Percentiles rank a stretch among this genome's conserved stretches.
Conservation (phyloP, 345 rosid genomes). For the Cardamine occulta region DNA sequence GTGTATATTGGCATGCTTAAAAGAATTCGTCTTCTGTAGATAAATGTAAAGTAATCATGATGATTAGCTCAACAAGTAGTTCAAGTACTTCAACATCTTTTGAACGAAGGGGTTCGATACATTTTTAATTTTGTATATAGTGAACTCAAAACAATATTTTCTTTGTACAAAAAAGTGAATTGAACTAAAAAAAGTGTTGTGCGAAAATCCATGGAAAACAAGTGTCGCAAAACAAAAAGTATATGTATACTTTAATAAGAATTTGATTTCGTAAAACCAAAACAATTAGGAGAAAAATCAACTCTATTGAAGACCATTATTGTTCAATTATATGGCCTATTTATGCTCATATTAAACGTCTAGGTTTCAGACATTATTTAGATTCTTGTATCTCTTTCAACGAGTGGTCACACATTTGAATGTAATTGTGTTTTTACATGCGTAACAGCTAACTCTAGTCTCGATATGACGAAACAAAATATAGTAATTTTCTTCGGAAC, state of each 20-base stretch:
- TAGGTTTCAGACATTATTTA: neutral
- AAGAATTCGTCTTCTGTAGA: constrained; percentile 12
- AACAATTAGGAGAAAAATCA: neutral
- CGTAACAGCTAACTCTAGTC: constrained; percentile 3
- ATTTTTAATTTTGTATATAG: neutral
- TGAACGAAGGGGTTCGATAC: neutral
- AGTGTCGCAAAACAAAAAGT: neutral
- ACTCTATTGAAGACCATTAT: neutral
- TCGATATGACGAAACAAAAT: constrained; percentile 20
- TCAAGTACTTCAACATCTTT: constrained; percentile 18
- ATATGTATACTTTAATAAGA: neutral
- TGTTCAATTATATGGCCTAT: constrained; percentile 25
- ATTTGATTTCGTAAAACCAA: neutral
- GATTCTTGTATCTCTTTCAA: neutral
- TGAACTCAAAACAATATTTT: neutral
- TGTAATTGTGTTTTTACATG: neutral
- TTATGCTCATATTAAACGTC: neutral
- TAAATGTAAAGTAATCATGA: constrained; percentile 21
- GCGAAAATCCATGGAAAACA: neutral
- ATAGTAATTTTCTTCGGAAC: neutral
- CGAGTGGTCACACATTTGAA: constrained; percentile 17
- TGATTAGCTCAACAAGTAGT: constrained; percentile 38
- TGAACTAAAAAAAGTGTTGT: neutral
- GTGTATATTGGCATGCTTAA: constrained; percentile 12
- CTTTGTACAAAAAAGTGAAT: neutral